These are phyloP conservation scores for Geotrichum aggregatum DNA, from an alignment of 1,139 yeast genomes.

Conservation along the genomic window DNA sequence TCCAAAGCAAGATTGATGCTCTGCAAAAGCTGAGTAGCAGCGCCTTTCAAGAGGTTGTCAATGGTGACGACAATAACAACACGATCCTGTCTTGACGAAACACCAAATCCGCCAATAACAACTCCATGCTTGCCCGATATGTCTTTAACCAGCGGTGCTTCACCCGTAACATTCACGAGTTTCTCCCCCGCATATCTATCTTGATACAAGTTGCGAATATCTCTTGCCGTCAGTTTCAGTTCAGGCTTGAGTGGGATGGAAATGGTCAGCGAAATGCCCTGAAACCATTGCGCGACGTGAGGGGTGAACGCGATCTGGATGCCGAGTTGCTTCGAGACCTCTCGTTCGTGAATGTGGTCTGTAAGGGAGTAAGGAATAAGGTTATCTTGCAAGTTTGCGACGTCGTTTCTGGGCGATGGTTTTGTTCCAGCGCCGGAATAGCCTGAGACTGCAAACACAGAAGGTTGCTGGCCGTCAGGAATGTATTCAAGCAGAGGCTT, in stretches of 20 bases:
- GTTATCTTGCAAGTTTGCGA: constrained; percentile 66
- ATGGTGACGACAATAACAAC: constrained; percentile 92
- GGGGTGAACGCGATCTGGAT: constrained; percentile 83
- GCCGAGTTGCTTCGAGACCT: constrained; percentile 77
- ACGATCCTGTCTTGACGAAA: constrained; percentile 78
- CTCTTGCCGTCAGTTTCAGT: constrained; percentile 69
- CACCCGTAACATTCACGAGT: constrained; percentile 77
- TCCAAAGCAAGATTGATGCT: constrained; percentile 86
- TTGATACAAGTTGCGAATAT: constrained; percentile 77
- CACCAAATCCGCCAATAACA: constrained; percentile 91
- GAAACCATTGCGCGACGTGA: constrained; percentile 99
- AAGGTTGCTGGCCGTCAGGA: constrained; percentile 54
- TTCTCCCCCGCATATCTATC: constrained; percentile 85
- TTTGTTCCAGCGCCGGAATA: constrained; percentile 99
- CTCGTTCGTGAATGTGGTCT: constrained; percentile 93
- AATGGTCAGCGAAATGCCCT: constrained; percentile 90
- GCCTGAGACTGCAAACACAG: constrained; percentile 92
- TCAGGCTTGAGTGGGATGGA: constrained; percentile 67
- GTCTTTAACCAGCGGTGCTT: constrained; percentile 87
- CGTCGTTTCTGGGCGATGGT: constrained; percentile 93
- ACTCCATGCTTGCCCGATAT: constrained; percentile 92
- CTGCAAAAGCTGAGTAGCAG: constrained; percentile 96
- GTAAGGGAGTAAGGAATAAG: constrained; percentile 92
- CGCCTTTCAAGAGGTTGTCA: constrained; percentile 93
- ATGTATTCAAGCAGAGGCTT: constrained; percentile 65